Base-by-base conservation (phyloP, 208 protist species). In the Trypanosomatidae sp. region DNA sequence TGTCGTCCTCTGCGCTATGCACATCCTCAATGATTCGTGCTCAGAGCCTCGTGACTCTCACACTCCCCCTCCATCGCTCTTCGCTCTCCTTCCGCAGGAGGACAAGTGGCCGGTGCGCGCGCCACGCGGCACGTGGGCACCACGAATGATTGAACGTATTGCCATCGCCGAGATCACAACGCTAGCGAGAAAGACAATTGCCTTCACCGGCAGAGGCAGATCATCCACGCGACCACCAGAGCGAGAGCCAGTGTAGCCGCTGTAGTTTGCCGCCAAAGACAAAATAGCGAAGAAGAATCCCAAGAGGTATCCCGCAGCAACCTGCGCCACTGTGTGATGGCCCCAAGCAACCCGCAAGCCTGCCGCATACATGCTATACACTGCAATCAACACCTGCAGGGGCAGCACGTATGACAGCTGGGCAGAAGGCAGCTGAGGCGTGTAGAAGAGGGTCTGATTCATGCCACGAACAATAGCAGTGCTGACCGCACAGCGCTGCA, bases 291-390 rank as follows among this genome's bases (percentile, higher is more conserved):
- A 50, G 41, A 15, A 3, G 15, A 60, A 13, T 3, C 87, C 87
- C 33, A 91, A 64, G 1, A 58, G n/a, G 64, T 80, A 82, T 41
- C 87, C 87, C 0, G 77, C 87, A 5, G 77, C 33, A 17, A 88
- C 87, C 60, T 91, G 87, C 12, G 84, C 75, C 7, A 76, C 22
- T 5, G 87, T 91, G 75, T 91, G 87, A 56, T 88, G 82, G 1
- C 83, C 82, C n/a, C 66, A 69, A 10, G 59, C 43, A 1, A 88
- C 83, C 0, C 87, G 87, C 58, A 91, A 64, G 8, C 28, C 58
- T 0, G 79, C 71, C 2, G 69, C 66, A 70, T 89, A 91, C 36
- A 85, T 0, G 56, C 81, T 79, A 53, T 85, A 91, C 56, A 69
- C 41, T 6, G 88, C 17, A 2, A 86, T 10, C 25, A 66, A 62